A percentile compares a stretch with the other conserved stretches of the same genome.
Evolutionary conservation across 1,284 basidiomycete species (phyloP).

Genomic region (Ustilago cynodontis): DNA sequence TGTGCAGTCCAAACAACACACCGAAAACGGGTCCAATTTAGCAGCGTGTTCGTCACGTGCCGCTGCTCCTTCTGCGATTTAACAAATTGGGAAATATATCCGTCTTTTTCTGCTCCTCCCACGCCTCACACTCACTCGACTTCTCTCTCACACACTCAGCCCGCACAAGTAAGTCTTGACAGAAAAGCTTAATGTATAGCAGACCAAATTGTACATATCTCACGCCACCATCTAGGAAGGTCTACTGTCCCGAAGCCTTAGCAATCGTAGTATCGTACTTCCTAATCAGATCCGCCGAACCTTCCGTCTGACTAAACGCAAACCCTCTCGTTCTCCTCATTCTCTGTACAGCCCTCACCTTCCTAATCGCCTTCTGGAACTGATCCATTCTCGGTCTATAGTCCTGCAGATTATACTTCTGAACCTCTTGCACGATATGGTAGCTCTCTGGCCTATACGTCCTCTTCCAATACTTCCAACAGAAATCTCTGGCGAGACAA

Average conservation of each 20-base stretch:
- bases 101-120: too few relatives aligned
- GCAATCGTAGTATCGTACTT: slow-evolving; percentile 68
- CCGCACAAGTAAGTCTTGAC: not conserved
- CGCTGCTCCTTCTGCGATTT: not conserved
- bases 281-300: slow-evolving; percentile 65
- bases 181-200: not conserved
- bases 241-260: slow-evolving; percentile 47
- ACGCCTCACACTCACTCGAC: too few relatives aligned
- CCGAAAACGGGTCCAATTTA: not conserved
- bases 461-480: slow-evolving; percentile 72
- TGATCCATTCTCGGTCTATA: slow-evolving; percentile 97
- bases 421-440: slow-evolving; percentile 93
- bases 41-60: slow-evolving; percentile 15
- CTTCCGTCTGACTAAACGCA: slow-evolving; percentile 68
- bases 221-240: not conserved
- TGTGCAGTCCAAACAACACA: slow-evolving; percentile 17
- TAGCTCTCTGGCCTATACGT: slow-evolving; percentile 91
- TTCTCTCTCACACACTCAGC: too few relatives aligned
- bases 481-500: slow-evolving; percentile 83
- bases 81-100: not conserved
- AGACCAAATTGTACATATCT: not conserved
- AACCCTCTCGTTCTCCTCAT: slow-evolving; percentile 67
- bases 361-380: slow-evolving; percentile 72
- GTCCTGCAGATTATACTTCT: slow-evolving; percentile 95
- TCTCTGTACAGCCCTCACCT: slow-evolving; percentile 68